phyloP scores from a whole-genome alignment of 352 stramenopile genomes.

The Pythium sukuiense region DNA sequence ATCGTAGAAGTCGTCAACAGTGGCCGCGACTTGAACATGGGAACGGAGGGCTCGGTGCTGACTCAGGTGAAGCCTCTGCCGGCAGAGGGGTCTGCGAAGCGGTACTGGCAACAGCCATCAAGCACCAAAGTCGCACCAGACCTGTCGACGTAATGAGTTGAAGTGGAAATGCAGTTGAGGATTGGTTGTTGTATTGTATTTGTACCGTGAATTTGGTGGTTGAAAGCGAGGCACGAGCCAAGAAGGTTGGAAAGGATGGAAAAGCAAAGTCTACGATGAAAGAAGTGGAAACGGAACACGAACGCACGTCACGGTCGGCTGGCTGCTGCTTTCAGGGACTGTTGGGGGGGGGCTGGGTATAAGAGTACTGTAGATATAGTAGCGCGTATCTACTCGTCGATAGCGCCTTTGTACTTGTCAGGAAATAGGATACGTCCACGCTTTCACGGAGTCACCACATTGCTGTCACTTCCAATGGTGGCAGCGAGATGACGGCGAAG shows the following conservation, averaged over 20 bases:
- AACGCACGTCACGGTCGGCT: neutral
- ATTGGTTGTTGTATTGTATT: neutral
- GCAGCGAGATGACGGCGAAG: conserved; percentile 63
- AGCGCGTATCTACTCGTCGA: conserved; percentile 19
- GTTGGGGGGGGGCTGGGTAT: neutral
- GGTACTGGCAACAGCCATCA: neutral
- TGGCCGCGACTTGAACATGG: conserved; percentile 35
- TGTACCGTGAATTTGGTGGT: conserved; percentile 4
- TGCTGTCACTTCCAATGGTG: conserved; percentile 44
- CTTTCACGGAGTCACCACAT: conserved; percentile 15
- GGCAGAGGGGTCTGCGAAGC: neutral
- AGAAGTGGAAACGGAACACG: conserved; percentile 5
- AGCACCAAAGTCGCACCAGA: conserved; percentile 10
- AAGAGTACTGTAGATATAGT: conserved; percentile 1
- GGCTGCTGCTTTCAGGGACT: conserved; percentile 10
- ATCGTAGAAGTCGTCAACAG: conserved; percentile 42
- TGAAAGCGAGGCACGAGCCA: conserved; percentile 1
- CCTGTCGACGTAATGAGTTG: neutral
- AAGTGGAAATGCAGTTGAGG: neutral
- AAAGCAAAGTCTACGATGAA: conserved; percentile 4
- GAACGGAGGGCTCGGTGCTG: neutral
- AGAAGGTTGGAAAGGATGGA: neutral
- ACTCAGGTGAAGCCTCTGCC: conserved; percentile 14
- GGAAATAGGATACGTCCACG: neutral
- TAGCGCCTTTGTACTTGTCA: neutral